These are phyloP conservation scores for Penicillium polonicum DNA, from an alignment of 2,329 filamentous ascomycete species.

Conservation along the genomic window DNA sequence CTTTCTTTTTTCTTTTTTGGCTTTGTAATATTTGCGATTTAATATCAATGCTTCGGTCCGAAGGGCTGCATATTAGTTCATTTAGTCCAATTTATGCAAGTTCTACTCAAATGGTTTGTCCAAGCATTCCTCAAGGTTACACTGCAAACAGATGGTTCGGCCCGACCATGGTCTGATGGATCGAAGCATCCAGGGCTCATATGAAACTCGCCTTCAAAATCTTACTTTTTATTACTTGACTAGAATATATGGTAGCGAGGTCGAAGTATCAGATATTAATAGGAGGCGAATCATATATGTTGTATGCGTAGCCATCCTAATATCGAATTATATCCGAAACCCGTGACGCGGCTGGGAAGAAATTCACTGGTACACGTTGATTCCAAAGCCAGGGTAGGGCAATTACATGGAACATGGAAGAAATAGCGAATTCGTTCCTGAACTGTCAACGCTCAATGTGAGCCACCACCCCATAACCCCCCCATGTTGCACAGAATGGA, in stretches of 20 bases:
- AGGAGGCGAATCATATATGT: constrained; percentile 3
- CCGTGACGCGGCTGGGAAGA: constrained; percentile 19
- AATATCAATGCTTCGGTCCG: neutral
- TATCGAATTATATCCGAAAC: constrained; percentile 17
- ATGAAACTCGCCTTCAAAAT: neutral
- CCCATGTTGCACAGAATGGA: neutral
- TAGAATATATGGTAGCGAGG: constrained; percentile 3
- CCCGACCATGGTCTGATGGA: neutral
- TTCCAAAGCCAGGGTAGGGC: neutral
- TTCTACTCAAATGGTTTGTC: neutral
- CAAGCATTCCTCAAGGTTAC: neutral
- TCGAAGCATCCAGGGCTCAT: neutral
- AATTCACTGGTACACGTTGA: constrained; percentile 3
- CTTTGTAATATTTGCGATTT: neutral
- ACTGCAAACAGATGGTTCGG: constrained; percentile 1
- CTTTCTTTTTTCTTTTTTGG: no score
- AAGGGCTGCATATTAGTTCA: neutral
- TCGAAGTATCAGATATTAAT: neutral
- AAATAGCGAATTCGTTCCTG: neutral
- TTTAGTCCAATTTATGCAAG: neutral
- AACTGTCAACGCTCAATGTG: neutral
- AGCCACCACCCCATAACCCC: neutral
- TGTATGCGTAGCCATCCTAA: neutral
- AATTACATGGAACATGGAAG: neutral
- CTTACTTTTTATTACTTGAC: neutral